phyloP scores from a whole-genome alignment of 2,329 filamentous ascomycete genomes.

The Delphinella strobiligena region DNA sequence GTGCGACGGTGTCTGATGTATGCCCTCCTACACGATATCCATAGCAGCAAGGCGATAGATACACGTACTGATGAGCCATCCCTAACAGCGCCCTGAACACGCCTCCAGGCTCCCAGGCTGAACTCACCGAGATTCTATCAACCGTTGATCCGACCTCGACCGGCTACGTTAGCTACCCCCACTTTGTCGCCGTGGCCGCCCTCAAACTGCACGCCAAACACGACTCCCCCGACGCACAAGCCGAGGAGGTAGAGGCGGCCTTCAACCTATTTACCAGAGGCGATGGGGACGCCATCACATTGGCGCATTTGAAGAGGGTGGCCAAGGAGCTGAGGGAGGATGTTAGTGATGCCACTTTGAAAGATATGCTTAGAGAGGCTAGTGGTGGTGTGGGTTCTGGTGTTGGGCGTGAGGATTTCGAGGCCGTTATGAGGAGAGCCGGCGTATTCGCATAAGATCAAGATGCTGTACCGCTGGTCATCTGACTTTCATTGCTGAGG shows the following conservation, averaged over 20 bases:
- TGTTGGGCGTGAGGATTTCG: conserved; percentile 70
- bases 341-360: conserved; percentile 68
- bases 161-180: conserved; percentile 65
- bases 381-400: conserved; percentile 66
- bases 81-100: conserved; percentile 73
- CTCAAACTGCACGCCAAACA: conserved; percentile 56
- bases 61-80: conserved; percentile 3
- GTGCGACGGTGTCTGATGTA: conserved; percentile 42
- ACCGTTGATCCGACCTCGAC: conserved; percentile 73
- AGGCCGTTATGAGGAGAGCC: conserved; percentile 71
- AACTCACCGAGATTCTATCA: conserved; percentile 64
- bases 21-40: conserved; percentile 13
- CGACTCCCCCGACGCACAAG: conserved; percentile 34
- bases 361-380: conserved; percentile 91
- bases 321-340: conserved; percentile 74
- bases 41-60: background rate
- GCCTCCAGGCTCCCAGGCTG: conserved; percentile 47
- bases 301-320: conserved; percentile 66
- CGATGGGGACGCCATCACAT: conserved; percentile 54
- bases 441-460: conserved; percentile 70
- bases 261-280: conserved; percentile 65
- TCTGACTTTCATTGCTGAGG: no score
- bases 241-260: conserved; percentile 67
- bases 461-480: no score
- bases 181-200: conserved; percentile 79